Conservation (phyloP, 2,329 filamentous ascomycete species). For the Fusarium concolor region DNA sequence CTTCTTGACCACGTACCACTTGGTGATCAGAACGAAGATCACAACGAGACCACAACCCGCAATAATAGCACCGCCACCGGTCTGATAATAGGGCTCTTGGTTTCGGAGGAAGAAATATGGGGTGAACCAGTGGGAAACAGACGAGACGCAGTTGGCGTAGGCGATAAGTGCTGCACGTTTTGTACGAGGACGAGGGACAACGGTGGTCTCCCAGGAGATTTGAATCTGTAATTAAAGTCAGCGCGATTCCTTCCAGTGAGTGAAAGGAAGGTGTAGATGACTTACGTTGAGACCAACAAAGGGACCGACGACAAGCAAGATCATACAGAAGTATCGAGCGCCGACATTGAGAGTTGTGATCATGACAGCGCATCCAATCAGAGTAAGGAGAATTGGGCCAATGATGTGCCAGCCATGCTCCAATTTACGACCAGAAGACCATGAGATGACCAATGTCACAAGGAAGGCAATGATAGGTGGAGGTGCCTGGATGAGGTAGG, state of each 20-base stretch:
- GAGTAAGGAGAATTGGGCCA: conserved; percentile 51
- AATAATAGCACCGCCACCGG: conserved; percentile 46
- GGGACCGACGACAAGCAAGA: conserved; percentile 54
- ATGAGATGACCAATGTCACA: conserved; percentile 52
- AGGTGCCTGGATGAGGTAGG: conserved; percentile 56
- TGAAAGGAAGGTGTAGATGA: accelerated
- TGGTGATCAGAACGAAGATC: conserved; percentile 33
- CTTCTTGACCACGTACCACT: conserved; percentile 40
- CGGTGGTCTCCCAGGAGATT: conserved; percentile 56
- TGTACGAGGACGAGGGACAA: conserved; percentile 54
- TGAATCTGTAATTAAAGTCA: conserved; percentile 32
- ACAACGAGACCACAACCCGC: conserved; percentile 42
- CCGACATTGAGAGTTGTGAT: conserved; percentile 56
- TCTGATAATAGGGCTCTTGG: conserved; percentile 49
- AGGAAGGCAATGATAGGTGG: conserved; percentile 57
- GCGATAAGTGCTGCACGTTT: conserved; percentile 57
- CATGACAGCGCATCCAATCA: conserved; percentile 56
- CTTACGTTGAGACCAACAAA: conserved; percentile 54
- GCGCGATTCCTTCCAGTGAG: accelerated
- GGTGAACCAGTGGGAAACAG: conserved; percentile 56
- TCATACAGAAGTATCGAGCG: conserved; percentile 57
- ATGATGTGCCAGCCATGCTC: conserved; percentile 57
- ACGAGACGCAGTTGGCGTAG: conserved; percentile 56
- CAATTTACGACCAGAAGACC: conserved; percentile 53
- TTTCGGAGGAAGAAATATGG: conserved; percentile 53